phyloP scores from a whole-genome alignment of 2,329 filamentous ascomycete species.

The Calonectria pseudoreteaudii region DNA sequence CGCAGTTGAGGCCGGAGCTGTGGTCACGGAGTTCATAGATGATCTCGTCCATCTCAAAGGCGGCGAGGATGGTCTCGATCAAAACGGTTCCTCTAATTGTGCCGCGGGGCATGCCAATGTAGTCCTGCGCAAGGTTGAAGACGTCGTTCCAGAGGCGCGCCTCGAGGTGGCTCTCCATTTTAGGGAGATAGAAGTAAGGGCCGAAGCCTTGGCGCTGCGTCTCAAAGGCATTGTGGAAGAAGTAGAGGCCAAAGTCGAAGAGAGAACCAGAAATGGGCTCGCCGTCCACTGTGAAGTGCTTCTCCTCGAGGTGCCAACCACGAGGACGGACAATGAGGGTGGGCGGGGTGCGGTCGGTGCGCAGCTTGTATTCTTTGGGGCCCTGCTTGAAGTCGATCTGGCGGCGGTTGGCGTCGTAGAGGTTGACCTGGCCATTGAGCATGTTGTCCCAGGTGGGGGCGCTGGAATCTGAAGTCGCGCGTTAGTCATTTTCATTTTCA shows the following conservation, averaged over 20 bases:
- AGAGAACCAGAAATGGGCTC: constrained; percentile 92
- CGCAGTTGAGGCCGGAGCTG: constrained; percentile 96
- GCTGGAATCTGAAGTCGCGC: constrained; percentile 76
- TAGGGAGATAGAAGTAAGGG: constrained; percentile 97
- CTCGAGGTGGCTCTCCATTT: constrained; percentile 98
- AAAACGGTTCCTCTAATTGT: constrained; percentile 95
- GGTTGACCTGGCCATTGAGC: constrained; percentile 97
- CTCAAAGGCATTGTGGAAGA: constrained; percentile 97
- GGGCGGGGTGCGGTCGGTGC: constrained; percentile 85
- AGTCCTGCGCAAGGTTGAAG: constrained; percentile 96
- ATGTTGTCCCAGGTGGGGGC: constrained; percentile 99
- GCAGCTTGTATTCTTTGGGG: constrained; percentile 96
- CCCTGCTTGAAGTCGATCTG: constrained; percentile 98
- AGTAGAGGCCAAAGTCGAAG: constrained; percentile 98
- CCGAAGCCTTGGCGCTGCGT: constrained; percentile 85
- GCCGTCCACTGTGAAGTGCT: constrained; percentile 95
- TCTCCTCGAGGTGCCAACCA: constrained; percentile 98
- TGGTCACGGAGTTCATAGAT: constrained; percentile 99
- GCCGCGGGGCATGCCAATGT: constrained; percentile 87
- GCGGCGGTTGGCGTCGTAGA: constrained; percentile 93
- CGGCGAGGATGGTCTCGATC: constrained; percentile 97
- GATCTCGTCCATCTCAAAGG: constrained; percentile 99
- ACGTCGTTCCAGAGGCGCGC: constrained; percentile 98
- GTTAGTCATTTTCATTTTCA: constrained; percentile 35
- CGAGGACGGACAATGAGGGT: constrained; percentile 94